Conservation (phyloP, 208 protist genomes). For the Wallacemonas collosoma region DNA sequence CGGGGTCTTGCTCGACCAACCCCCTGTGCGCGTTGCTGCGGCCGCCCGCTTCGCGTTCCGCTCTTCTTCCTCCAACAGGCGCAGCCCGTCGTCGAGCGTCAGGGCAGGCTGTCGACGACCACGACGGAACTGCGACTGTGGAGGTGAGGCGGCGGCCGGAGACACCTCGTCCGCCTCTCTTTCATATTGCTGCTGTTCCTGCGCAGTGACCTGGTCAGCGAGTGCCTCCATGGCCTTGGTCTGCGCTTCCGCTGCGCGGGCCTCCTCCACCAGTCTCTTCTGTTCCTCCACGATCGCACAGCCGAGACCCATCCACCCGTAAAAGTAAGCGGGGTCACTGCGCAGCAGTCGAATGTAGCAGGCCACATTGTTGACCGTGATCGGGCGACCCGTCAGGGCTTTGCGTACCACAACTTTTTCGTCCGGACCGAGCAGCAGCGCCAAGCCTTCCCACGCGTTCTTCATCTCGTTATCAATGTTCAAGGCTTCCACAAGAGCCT, state of each 20-base stretch:
- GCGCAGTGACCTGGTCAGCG: background rate
- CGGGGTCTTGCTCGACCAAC: background rate
- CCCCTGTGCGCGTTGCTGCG: background rate
- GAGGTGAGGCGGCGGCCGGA: background rate
- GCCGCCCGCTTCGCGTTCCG: background rate
- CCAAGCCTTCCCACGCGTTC: slow-evolving; percentile 29
- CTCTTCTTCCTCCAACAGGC: slow-evolving; percentile 13
- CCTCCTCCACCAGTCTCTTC: slow-evolving; percentile 19
- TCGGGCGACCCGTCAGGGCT: slow-evolving; percentile 23
- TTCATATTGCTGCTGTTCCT: background rate
- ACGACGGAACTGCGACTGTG: background rate
- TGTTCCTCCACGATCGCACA: slow-evolving; percentile 31
- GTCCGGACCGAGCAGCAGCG: slow-evolving; percentile 22
- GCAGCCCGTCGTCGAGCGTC: slow-evolving; percentile 16
- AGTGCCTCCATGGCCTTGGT: slow-evolving; percentile 9
- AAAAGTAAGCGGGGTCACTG: slow-evolving; percentile 23
- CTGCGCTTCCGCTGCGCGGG: slow-evolving; percentile 1
- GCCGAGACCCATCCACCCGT: slow-evolving; percentile 30
- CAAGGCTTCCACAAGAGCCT: slow-evolving; percentile 21
- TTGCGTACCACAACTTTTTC: slow-evolving; percentile 25
- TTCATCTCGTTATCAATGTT: slow-evolving; percentile 25
- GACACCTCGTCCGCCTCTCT: background rate
- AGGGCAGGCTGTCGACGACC: slow-evolving; percentile 2
- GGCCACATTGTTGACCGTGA: slow-evolving; percentile 26
- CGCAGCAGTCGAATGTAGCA: slow-evolving; percentile 30